A percentile compares a stretch with the other conserved stretches of the same genome.
These are phyloP conservation scores for Senna siamea DNA, from an alignment of 306 rosid species.

Conservation along the genomic window DNA sequence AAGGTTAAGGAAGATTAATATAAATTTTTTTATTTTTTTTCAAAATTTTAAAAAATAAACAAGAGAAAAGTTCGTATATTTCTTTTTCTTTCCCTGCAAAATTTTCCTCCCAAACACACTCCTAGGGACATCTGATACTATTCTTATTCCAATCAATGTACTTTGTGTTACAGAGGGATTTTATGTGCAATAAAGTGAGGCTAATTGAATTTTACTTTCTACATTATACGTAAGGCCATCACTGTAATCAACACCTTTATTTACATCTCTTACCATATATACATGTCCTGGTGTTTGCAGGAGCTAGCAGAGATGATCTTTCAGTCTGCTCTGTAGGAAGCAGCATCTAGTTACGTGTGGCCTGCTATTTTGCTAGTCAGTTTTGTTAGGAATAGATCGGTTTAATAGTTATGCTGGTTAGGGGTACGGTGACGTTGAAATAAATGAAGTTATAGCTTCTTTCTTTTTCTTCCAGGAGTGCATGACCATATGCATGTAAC, in stretches of 20 bases:
- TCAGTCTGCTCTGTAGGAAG: conserved; percentile 70
- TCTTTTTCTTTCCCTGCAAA: no score
- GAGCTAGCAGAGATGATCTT: conserved; percentile 96
- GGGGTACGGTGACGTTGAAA: neutral
- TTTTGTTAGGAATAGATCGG: conserved; percentile 25
- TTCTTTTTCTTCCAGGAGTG: conserved; percentile 18
- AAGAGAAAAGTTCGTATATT: no score
- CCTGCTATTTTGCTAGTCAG: neutral
- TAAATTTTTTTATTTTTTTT: no score
- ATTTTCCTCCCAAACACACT: no score
- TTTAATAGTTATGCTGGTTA: conserved; percentile 6
- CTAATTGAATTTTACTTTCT: no score
- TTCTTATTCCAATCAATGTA: no score
- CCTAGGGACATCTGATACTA: no score
- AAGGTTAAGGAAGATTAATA: no score
- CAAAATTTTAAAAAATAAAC: no score
- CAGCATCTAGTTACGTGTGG: conserved; percentile 17
- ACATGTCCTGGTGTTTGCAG: conserved; percentile 49
- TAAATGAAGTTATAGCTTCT: conserved; percentile 9
- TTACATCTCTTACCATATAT: conserved; percentile 2
- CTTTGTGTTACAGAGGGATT: no score
- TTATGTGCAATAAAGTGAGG: neutral
- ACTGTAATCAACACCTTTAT: neutral
- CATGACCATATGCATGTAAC: neutral
- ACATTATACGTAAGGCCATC: no score